phyloP scores from a whole-genome alignment of 257 asterid species.

The Mentha longifolia region DNA sequence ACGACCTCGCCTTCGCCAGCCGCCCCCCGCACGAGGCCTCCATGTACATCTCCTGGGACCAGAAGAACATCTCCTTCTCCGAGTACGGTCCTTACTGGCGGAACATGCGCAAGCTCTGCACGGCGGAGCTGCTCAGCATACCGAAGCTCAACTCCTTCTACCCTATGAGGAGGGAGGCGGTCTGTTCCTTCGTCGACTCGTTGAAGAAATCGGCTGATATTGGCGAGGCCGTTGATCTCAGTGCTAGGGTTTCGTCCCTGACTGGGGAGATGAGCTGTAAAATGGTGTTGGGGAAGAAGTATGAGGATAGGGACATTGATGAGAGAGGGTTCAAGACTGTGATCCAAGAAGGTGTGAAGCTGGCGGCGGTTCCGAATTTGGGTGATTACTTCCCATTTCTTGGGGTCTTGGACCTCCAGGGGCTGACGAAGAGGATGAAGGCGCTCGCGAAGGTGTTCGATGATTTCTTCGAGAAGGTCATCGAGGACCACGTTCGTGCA shows the following conservation, averaged over 20 bases:
- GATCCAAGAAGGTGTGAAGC: slow-evolving; percentile 47
- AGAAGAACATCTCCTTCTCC: slow-evolving; percentile 39
- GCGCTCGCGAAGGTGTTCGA: slow-evolving; percentile 42
- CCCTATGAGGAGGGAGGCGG: slow-evolving; percentile 47
- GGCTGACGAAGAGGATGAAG: slow-evolving; percentile 46
- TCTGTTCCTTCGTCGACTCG: slow-evolving; percentile 39
- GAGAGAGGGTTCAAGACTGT: slow-evolving; percentile 56
- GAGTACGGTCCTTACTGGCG: slow-evolving; percentile 60
- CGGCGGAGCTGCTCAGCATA: slow-evolving; percentile 46
- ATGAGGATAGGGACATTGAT: slow-evolving; percentile 45
- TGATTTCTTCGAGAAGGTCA: slow-evolving; percentile 51
- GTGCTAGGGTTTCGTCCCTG: slow-evolving; percentile 41
- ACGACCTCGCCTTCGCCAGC: slow-evolving; percentile 51
- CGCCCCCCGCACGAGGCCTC: slow-evolving; percentile 58
- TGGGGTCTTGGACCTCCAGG: slow-evolving; percentile 53
- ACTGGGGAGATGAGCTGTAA: slow-evolving; percentile 50
- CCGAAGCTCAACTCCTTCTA: slow-evolving; percentile 46
- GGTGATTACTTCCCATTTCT: slow-evolving; percentile 55
- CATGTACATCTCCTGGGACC: slow-evolving; percentile 45
- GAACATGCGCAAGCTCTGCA: slow-evolving; percentile 59
- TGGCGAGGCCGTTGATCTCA: slow-evolving; percentile 39
- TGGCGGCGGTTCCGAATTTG: slow-evolving; percentile 47
- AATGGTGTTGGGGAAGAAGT: slow-evolving; percentile 60
- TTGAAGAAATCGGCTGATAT: slow-evolving; percentile 32
- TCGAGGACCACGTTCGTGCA: slow-evolving; percentile 45